phyloP scores from a whole-genome alignment of 768 basidiomycete species.

The Dictyophora rubrovolvata region DNA sequence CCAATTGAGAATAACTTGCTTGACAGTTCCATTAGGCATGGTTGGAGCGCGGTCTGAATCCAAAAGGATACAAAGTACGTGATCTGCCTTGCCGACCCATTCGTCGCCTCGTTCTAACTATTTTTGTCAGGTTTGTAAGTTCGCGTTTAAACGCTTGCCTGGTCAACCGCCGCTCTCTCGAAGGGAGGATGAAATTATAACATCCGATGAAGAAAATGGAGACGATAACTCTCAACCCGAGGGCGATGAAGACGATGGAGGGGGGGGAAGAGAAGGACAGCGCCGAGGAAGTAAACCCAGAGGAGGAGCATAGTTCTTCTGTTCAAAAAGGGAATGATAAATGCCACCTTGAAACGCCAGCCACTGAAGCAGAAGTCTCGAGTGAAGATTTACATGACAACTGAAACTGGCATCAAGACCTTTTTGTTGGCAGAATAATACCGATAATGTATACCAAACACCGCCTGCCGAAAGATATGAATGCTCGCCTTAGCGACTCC shows the following conservation, averaged over 20 bases:
- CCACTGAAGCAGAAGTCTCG: too few species aligned
- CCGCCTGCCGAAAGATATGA: too few species aligned
- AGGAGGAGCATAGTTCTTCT: not conserved
- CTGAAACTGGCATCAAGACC: too few species aligned
- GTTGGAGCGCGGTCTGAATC: slow-evolving; percentile 62
- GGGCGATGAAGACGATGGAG: not conserved
- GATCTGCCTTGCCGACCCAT: not conserved
- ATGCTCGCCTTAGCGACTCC: too few species aligned
- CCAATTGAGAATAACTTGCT: not conserved
- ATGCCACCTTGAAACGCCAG: too few species aligned
- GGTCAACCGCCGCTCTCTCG: slow-evolving; percentile 44
- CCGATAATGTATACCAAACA: too few species aligned
- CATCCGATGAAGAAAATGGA: slow-evolving; percentile 7
- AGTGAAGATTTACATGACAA: too few species aligned
- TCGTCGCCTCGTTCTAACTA: not conserved
- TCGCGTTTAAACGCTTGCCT: slow-evolving; percentile 62
- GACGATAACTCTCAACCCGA: not conserved
- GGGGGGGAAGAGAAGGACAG: not conserved
- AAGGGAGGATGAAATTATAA: slow-evolving; percentile 19
- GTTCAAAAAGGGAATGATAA: too few species aligned
- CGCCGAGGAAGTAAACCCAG: not conserved
- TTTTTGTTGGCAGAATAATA: too few species aligned
- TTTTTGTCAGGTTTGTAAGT: slow-evolving; percentile 61
- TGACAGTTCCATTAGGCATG: slow-evolving; percentile 43
- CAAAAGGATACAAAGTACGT: slow-evolving; percentile 38